phyloP scores from a whole-genome alignment of 2,329 filamentous ascomycete genomes.

The Dothideomycetidae sp. region DNA sequence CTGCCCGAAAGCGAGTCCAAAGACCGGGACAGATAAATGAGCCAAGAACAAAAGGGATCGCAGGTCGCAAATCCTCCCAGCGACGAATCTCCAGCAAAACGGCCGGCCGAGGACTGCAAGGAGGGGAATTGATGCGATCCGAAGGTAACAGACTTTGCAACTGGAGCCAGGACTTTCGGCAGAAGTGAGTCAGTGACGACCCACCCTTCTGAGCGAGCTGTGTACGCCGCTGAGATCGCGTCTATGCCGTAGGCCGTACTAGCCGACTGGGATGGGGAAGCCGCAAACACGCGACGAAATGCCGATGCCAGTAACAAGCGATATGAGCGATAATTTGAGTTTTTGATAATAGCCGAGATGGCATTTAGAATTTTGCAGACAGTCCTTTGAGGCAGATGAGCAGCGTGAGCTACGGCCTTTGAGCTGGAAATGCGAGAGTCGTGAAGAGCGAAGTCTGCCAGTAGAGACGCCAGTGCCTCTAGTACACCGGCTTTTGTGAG shows the following conservation, averaged over 20 bases:
- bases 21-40: conserved; percentile 31
- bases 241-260: not conserved
- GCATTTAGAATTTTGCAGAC: conserved; percentile 63
- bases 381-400: conserved; percentile 45
- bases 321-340: conserved; percentile 65
- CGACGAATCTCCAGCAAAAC: conserved; percentile 10
- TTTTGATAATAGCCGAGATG: conserved; percentile 58
- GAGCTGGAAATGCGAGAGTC: not conserved
- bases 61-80: conserved; percentile 28
- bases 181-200: conserved; percentile 9
- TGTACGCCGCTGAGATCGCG: not conserved
- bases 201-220: not conserved
- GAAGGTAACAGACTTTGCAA: conserved; percentile 11
- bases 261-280: conserved; percentile 11
- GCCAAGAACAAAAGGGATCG: conserved; percentile 34
- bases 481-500: conserved; percentile 61
- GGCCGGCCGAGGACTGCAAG: conserved; percentile 8
- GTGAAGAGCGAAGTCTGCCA: conserved; percentile 32
- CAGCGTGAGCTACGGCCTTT: conserved; percentile 20
- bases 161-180: conserved; percentile 11
- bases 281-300: conserved; percentile 25
- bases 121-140: conserved; percentile 9
- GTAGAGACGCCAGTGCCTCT: conserved; percentile 59
- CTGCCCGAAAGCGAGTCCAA: conserved; percentile 26
- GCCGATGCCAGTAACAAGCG: conserved; percentile 36